These are phyloP conservation scores for Aureobasidium subglaciale DNA, from an alignment of 2,329 filamentous ascomycete species.

Conservation along the genomic window DNA sequence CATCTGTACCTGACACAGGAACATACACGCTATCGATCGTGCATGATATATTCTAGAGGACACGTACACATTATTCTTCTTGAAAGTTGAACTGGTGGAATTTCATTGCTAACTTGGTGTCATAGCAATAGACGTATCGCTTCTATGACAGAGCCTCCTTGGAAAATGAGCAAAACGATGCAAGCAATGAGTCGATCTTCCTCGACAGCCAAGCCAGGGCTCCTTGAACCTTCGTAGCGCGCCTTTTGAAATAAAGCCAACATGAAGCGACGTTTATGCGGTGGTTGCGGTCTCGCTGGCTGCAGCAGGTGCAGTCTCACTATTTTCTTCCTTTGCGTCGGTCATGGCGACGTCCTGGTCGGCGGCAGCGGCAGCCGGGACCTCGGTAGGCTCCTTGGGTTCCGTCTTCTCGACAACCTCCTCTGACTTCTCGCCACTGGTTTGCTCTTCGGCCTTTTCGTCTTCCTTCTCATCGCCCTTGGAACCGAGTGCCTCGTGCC, in stretches of 20 bases:
- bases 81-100: not conserved
- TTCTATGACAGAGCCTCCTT: not conserved
- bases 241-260: slow-evolving; percentile 17
- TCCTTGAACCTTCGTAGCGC: not conserved
- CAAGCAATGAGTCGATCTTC: slow-evolving; percentile 14
- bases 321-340: slow-evolving; percentile 25
- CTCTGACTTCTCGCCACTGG: slow-evolving; percentile 20
- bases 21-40: too few species aligned
- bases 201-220: not conserved
- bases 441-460: slow-evolving; percentile 9
- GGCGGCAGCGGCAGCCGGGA: slow-evolving; percentile 26
- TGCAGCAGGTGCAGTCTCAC: slow-evolving; percentile 15
- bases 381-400: slow-evolving; percentile 16
- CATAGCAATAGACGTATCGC: slow-evolving; percentile 1
- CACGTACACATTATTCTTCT: too few species aligned
- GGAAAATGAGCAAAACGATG: not conserved
- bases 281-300: slow-evolving; percentile 21
- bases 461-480: slow-evolving; percentile 12
- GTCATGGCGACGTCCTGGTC: slow-evolving; percentile 26
- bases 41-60: too few species aligned
- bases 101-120: not conserved
- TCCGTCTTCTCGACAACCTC: slow-evolving; percentile 29
- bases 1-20: too few species aligned
- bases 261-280: slow-evolving; percentile 2
- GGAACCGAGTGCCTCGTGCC: slow-evolving; percentile 66